These are phyloP conservation scores for Phytophthora sansomeana DNA, from an alignment of 352 stramenopile species.

Conservation along the genomic window DNA sequence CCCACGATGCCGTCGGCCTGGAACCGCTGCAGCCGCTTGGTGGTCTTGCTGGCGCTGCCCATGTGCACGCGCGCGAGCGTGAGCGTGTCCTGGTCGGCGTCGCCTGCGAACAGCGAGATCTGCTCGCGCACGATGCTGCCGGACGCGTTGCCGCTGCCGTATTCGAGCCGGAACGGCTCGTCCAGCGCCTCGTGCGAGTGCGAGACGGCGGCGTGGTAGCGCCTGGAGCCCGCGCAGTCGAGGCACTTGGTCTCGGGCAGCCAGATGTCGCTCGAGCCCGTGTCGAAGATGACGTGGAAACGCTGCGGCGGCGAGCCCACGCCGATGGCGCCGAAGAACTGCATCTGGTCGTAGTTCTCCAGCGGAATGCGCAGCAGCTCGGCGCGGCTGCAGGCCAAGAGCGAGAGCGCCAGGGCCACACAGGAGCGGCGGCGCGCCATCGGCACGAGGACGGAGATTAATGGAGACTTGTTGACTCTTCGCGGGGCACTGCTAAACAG, in stretches of 20 bases:
- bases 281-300: slow-evolving; percentile 85
- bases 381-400: background rate
- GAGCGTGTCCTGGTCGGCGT: slow-evolving; percentile 17
- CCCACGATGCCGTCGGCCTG: slow-evolving; percentile 27
- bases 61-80: slow-evolving; percentile 51
- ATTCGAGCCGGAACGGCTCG: slow-evolving; percentile 64
- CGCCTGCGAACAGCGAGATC: slow-evolving; percentile 42
- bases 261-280: slow-evolving; percentile 77
- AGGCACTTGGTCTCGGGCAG: slow-evolving; percentile 50
- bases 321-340: slow-evolving; percentile 72
- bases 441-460: slow-evolving; percentile 1
- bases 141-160: slow-evolving; percentile 66
- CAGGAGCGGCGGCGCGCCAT: slow-evolving; percentile 15
- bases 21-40: background rate
- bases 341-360: slow-evolving; percentile 79
- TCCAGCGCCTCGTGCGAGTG: slow-evolving; percentile 36
- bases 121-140: slow-evolving; percentile 59
- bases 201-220: slow-evolving; percentile 51
- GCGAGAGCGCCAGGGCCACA: background rate
- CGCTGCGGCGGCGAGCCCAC: slow-evolving; percentile 68
- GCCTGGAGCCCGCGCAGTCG: slow-evolving; percentile 50
- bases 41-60: slow-evolving; percentile 41
- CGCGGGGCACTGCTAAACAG: too few relatives aligned
- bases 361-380: slow-evolving; percentile 67
- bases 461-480: slow-evolving; percentile 22